Evolutionary conservation across 306 rosid genomes (phyloP).

Genomic region (Cucumis cinereus): DNA sequence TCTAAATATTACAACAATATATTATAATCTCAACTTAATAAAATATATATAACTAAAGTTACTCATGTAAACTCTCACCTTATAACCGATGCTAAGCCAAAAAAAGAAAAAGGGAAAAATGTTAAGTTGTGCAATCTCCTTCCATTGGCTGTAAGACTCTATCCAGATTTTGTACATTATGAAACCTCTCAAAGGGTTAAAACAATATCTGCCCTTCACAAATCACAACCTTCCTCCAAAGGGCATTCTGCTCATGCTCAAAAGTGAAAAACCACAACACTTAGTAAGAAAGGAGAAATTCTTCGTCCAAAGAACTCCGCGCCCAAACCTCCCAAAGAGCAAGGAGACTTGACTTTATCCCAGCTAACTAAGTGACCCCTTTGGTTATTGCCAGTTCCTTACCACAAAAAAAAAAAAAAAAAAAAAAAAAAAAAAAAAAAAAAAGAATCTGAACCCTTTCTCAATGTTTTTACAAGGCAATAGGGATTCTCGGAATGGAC

Average conservation of each 20-base stretch:
- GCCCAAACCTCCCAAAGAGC: too few species aligned
- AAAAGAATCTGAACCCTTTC: neutral
- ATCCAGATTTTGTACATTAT: neutral
- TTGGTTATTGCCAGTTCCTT: neutral
- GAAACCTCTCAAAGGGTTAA: neutral
- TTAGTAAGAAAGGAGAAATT: too few species aligned
- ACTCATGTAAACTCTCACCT: neutral
- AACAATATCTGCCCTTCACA: neutral
- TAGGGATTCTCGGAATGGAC: neutral
- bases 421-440: too few species aligned
- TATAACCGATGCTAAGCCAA: neutral
- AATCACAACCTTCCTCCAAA: neutral
- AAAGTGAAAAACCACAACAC: neutral
- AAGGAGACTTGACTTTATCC: too few species aligned
- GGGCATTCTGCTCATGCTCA: neutral
- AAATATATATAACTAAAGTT: too few species aligned
- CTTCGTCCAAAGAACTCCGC: too few species aligned
- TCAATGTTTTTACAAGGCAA: neutral
- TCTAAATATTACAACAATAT: too few species aligned
- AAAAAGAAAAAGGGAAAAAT: too few species aligned
- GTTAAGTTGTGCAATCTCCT: neutral
- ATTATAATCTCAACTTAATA: too few species aligned
- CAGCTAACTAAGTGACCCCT: neutral
- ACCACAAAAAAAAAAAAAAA: too few species aligned
- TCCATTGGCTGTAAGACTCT: neutral